Evolutionary conservation across 2,329 filamentous ascomycete species (phyloP).

Genomic region (Stagonosporopsis rhizophila): DNA sequence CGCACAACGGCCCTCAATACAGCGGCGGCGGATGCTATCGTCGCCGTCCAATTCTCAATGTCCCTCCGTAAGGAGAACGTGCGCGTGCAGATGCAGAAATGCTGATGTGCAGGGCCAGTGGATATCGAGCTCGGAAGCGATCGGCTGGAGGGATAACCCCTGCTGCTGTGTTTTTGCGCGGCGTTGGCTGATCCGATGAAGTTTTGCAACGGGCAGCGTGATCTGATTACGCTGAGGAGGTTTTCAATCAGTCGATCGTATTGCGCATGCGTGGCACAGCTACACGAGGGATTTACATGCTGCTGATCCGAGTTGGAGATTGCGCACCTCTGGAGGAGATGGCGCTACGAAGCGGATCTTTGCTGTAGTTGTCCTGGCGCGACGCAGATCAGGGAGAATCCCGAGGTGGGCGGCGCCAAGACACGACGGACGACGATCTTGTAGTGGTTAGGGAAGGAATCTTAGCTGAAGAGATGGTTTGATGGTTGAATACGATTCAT

Average conservation of each 20-base stretch:
- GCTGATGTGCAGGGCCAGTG: constrained; percentile 17
- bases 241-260: background rate
- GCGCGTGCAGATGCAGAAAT: constrained; percentile 3
- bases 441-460: constrained; percentile 4
- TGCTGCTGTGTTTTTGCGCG: background rate
- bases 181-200: constrained; percentile 4
- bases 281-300: constrained; percentile 7
- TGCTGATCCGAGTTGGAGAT: constrained; percentile 11
- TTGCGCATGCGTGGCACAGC: background rate
- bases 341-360: constrained; percentile 16
- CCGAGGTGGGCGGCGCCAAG: constrained; percentile 2
- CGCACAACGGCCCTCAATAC: background rate
- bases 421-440: constrained; percentile 5
- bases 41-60: background rate
- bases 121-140: constrained; percentile 1
- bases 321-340: constrained; percentile 11
- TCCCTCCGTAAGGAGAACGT: background rate
- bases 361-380: constrained; percentile 3
- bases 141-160: constrained; percentile 13
- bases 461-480: constrained; percentile 1
- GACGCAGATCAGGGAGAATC: constrained; percentile 12
- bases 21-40: background rate
- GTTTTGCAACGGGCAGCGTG: constrained; percentile 6
- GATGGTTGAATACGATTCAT: background rate
- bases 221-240: constrained; percentile 1